Evolutionary conservation across 768 basidiomycete species (phyloP).

Genomic region (Rhizopogon vesiculosus): DNA sequence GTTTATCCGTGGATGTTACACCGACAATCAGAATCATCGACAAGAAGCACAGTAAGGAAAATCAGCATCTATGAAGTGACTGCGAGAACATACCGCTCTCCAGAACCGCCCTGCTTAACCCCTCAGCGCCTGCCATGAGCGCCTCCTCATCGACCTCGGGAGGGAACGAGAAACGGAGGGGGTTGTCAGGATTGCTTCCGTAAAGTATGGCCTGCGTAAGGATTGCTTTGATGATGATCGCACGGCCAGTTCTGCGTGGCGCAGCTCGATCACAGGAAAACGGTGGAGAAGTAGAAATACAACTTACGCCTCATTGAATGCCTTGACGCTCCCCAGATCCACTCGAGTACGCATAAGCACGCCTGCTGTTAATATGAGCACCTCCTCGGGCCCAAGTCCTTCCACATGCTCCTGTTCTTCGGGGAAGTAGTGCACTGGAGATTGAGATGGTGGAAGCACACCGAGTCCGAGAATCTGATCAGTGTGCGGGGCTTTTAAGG

Average conservation of each 20-base stretch:
- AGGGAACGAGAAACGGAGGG: constrained; percentile 75
- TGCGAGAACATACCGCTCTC: constrained; percentile 53
- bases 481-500: constrained; percentile 55
- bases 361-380: constrained; percentile 50
- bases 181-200: constrained; percentile 71
- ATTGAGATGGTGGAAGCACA: constrained; percentile 27
- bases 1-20: not conserved
- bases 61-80: not conserved
- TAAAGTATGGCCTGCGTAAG: constrained; percentile 84
- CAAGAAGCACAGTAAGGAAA: not conserved
- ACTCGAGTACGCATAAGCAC: constrained; percentile 65
- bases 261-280: not conserved
- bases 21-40: not conserved
- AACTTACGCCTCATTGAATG: constrained; percentile 62
- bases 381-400: constrained; percentile 3
- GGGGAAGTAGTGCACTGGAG: constrained; percentile 14
- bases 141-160: constrained; percentile 76
- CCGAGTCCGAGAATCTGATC: constrained; percentile 73
- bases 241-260: constrained; percentile 48
- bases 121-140: constrained; percentile 75
- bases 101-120: constrained; percentile 65
- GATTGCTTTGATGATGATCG: constrained; percentile 68
- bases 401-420: constrained; percentile 6
- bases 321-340: constrained; percentile 55
- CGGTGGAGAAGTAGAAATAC: not conserved